phyloP scores from a whole-genome alignment of 352 stramenopile genomes.

The Globisporangium okanoganense region DNA sequence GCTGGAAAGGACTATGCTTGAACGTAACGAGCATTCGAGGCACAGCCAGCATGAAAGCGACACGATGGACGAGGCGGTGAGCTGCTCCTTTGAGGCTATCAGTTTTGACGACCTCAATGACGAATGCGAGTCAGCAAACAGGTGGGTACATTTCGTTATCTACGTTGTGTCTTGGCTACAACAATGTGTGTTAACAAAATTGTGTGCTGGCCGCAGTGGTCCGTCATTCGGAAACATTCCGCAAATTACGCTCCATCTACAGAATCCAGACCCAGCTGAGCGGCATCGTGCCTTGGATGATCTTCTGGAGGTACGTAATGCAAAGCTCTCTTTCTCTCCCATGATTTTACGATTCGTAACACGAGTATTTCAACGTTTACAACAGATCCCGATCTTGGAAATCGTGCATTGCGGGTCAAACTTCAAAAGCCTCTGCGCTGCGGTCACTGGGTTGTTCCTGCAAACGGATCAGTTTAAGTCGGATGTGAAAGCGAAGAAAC shows the following conservation, averaged over 20 bases:
- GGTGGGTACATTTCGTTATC: conserved; percentile 21
- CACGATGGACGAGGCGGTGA: conserved; percentile 8
- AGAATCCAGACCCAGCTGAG: not conserved
- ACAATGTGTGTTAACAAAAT: not conserved
- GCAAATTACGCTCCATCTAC: conserved; percentile 5
- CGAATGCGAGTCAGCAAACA: conserved; percentile 32
- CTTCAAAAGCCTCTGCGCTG: conserved; percentile 29
- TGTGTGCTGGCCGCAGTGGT: not conserved
- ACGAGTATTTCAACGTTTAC: not conserved
- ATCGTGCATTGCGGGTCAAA: conserved; percentile 40
- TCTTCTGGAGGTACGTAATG: conserved; percentile 8
- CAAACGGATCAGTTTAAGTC: conserved; percentile 14
- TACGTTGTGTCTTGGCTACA: not conserved
- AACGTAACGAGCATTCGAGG: not conserved
- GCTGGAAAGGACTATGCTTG: not conserved
- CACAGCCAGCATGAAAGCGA: not conserved
- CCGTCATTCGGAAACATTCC: conserved; percentile 16
- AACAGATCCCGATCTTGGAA: conserved; percentile 47
- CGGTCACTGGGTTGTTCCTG: conserved; percentile 33
- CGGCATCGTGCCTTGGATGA: conserved; percentile 11
- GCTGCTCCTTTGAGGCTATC: conserved; percentile 32
- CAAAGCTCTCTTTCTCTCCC: not conserved
- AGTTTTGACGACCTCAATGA: conserved; percentile 42
- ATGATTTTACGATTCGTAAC: not conserved
- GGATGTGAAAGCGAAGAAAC: conserved; percentile 17